Evolutionary conservation across 768 basidiomycete genomes (phyloP), one percentile per base, ranked within the genome.

Genomic region (Amylocystis lapponica): DNA sequence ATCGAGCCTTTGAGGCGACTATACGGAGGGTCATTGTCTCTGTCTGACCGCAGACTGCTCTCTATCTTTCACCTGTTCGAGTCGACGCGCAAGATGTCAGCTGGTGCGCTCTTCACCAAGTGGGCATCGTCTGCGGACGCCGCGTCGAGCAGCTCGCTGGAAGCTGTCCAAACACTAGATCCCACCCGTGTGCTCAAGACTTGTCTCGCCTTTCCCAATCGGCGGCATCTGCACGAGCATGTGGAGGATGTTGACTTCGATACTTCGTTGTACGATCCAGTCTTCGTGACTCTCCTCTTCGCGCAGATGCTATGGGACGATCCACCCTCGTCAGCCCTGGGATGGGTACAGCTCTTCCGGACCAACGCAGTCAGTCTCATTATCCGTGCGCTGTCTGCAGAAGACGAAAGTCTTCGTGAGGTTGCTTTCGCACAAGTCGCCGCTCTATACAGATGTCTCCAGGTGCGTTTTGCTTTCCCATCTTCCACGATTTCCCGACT

Each of bases 311-410:
- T 93, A n/a, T 64, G 66, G 2, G 78, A 84, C 26, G 71, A 69
- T 39, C 70, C 63, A 13, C 83, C 80, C 1, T 60, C 71, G 1
- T 78, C 78, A 0, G 74, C 79, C 0, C 64, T 84, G 46, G 77
- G 72, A n/a, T 95, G 92, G 92, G 83, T 94, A 12, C 83, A 88
- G 54, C 60, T 96, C 14, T 82, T 94, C 58, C 69, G 91, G 50
- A 86, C 84, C 6, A 93, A 95, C 50, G 67, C 83, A 10, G 73
- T 86, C 11, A 76, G 86, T 34, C 51, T 97, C 36, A 71, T 86
- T 2, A 72, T 95, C 17, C 77, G 85, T 12, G 71, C 78, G 0
- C 59, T 96, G 36, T 86, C 90, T 0, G 76, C 84, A 4, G 78
- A 78, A 39, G 76, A 86, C 48, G 62, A 53, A 3, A 64, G 67